Percentiles rank a stretch among this genome's conserved stretches.
Evolutionary conservation across 1,139 yeast species (phyloP).

Genomic region (Kodamaea anthophila): DNA sequence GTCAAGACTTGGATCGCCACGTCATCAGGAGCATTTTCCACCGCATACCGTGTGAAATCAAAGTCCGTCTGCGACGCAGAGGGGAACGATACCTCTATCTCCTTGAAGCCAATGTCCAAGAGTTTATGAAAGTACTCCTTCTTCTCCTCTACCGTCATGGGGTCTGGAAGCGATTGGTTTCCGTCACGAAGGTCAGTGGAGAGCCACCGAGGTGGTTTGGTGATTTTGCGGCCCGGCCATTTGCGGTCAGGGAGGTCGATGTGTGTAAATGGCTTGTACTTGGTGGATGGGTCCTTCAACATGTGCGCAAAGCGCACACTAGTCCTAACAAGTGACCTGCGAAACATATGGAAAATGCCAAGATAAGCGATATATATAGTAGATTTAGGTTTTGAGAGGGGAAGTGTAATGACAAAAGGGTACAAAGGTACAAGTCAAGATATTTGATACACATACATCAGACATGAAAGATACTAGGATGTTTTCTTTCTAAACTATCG

Average conservation of each 20-base stretch:
- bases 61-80: constrained; percentile 46
- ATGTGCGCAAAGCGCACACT: constrained; percentile 13
- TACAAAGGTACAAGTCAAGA: too few relatives aligned
- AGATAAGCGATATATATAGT: too few relatives aligned
- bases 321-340: background rate
- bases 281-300: constrained; percentile 38
- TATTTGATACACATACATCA: too few relatives aligned
- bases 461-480: too few relatives aligned
- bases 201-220: constrained; percentile 44
- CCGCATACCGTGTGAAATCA: constrained; percentile 44
- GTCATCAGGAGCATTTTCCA: constrained; percentile 42
- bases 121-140: constrained; percentile 41
- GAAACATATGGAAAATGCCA: constrained; percentile 2
- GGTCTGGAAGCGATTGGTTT: constrained; percentile 45
- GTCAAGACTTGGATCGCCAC: constrained; percentile 44
- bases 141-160: constrained; percentile 42
- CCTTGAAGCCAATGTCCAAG: constrained; percentile 42
- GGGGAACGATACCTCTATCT: constrained; percentile 45
- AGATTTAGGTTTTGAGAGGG: too few relatives aligned
- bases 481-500: too few relatives aligned
- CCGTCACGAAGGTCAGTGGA: constrained; percentile 48
- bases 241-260: constrained; percentile 34
- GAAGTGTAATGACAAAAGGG: too few relatives aligned
- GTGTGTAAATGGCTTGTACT: constrained; percentile 34
- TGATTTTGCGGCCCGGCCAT: constrained; percentile 37